phyloP scores from a whole-genome alignment of 305 asterid species.

The Fraxinus paxiana region DNA sequence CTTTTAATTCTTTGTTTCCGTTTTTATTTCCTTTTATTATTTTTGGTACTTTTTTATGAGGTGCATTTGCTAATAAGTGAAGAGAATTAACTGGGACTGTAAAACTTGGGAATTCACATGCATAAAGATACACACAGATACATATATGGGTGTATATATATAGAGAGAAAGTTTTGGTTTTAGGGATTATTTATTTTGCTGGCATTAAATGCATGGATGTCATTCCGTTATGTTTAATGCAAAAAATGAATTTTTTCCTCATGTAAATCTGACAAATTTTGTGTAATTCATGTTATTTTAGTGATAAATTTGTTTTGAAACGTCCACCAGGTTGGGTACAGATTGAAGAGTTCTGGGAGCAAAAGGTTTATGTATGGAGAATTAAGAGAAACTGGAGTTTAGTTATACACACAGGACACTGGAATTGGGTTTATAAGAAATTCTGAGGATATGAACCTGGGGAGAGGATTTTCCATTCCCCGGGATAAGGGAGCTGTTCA shows the following conservation, averaged over 20 bases:
- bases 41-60: constrained; percentile 20
- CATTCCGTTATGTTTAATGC: constrained; percentile 16
- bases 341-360: background rate
- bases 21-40: constrained; percentile 23
- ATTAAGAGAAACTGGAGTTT: background rate
- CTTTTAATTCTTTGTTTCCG: constrained; percentile 21
- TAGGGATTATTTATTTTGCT: constrained; percentile 29
- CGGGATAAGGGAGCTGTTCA: constrained; percentile 33
- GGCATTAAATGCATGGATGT: constrained; percentile 37
- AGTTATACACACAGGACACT: background rate
- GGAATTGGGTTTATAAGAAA: constrained; percentile 10
- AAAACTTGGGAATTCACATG: constrained; percentile 21
- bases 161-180: constrained; percentile 14
- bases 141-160: constrained; percentile 12
- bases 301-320: background rate
- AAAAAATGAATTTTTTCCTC: constrained; percentile 31
- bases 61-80: constrained; percentile 28
- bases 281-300: background rate
- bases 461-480: constrained; percentile 46
- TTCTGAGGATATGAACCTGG: constrained; percentile 45
- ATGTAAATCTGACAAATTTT: constrained; percentile 23
- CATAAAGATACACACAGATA: background rate
- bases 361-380: background rate
- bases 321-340: constrained; percentile 3
- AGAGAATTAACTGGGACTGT: constrained; percentile 24